Evolutionary conservation across 176 grass and related monocot genomes (phyloP), one percentile per base, ranked within the genome.

Genomic region (Saccharum officinarum): DNA sequence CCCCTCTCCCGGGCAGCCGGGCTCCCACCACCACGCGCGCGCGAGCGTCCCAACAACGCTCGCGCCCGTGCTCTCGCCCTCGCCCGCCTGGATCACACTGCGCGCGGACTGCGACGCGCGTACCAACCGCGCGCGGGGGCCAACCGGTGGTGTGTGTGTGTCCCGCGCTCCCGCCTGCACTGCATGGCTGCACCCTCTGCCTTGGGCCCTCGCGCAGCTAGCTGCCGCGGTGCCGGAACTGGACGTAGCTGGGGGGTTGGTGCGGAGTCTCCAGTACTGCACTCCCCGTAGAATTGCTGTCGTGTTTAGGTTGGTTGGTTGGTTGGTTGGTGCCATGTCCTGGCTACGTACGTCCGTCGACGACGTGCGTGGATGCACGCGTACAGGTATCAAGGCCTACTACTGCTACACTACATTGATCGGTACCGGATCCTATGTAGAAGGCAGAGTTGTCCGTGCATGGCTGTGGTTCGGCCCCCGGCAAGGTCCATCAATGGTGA

Each of bases 301-400:
- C 80, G 36, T 28, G 80, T 41, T 60, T 12, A 8, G 47, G 34
- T 31, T 55, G 46, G 52, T n/a, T n/a, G n/a, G n/a, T n/a, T n/a
- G n/a, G n/a, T n/a, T n/a, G n/a, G n/a, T 79, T 78, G 75, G 84
- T 86, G 84, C 50, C 75, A 6, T 60, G 65, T 86, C 75, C 63
- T 22, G 37, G 72, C 8, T 52, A 52, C 44, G 45, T 63, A 26
- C 14, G n/a, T 44, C 20, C 36, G 63, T 33, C 36, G 5, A n/a
- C 74, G 73, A 66, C 55, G 57, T 41, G 46, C 65, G 44, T 34
- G 49, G 17, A 39, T 11, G 8, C 42, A 78, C 34, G 67, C 33
- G 67, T 57, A 55, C 45, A 39, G 63, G 40, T 60, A 61, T 0
- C 20, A 60, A 61, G 28, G 8, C n/a, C 71, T 47, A 31, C 40